phyloP scores from a whole-genome alignment of 768 basidiomycete species.

The Lenzites betulinus region DNA sequence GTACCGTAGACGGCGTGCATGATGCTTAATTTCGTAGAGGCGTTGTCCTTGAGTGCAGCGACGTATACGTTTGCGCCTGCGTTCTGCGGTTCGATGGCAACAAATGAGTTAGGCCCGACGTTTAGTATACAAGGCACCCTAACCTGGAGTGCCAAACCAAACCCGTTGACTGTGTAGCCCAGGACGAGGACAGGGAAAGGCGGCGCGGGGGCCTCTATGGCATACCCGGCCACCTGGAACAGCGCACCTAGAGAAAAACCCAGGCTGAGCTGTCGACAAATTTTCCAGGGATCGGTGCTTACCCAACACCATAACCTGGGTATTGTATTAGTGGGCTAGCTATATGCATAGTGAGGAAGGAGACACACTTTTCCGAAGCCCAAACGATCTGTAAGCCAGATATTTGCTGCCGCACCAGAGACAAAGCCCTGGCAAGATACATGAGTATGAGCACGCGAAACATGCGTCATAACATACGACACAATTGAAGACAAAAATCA shows the following conservation, averaged over 20 bases:
- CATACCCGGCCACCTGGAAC: slow-evolving; percentile 53
- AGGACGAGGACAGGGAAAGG: slow-evolving; percentile 67
- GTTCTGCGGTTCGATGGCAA: too few relatives aligned
- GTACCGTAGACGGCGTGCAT: slow-evolving; percentile 68
- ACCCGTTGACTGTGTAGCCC: slow-evolving; percentile 47
- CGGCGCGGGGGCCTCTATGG: slow-evolving; percentile 53
- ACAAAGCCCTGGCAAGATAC: slow-evolving; percentile 45
- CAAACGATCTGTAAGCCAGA: slow-evolving; percentile 45
- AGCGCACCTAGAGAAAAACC: too few relatives aligned
- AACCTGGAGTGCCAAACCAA: slow-evolving; percentile 52
- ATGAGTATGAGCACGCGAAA: too few relatives aligned
- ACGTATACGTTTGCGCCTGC: slow-evolving; percentile 76
- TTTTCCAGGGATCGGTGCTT: too few relatives aligned
- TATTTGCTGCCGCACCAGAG: slow-evolving; percentile 47
- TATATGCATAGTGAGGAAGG: too few relatives aligned
- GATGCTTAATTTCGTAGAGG: slow-evolving; percentile 68
- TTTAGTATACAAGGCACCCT: too few relatives aligned
- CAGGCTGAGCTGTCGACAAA: too few relatives aligned
- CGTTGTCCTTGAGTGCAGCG: slow-evolving; percentile 53
- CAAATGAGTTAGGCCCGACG: too few relatives aligned
- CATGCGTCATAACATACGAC: slow-evolving; percentile 34
- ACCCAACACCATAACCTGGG: slow-evolving; percentile 32
- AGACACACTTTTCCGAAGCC: slow-evolving; percentile 53
- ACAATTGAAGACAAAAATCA: slow-evolving; percentile 57
- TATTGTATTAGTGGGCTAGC: too few relatives aligned